phyloP scores from a whole-genome alignment of 345 rosid genomes.

The Dimocarpus longan region DNA sequence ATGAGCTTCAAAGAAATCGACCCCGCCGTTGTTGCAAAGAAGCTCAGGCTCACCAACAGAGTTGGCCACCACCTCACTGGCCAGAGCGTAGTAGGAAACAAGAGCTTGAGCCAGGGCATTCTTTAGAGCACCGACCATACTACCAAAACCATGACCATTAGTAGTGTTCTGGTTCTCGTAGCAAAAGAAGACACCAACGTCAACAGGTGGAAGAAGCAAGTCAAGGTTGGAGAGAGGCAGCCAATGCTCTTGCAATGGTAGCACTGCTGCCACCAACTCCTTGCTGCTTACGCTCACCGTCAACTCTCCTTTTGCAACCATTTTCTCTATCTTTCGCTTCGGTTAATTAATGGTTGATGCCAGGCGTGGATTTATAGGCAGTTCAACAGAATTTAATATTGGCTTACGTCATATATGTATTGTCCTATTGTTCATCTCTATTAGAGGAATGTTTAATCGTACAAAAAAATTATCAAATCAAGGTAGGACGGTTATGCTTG shows the following conservation, averaged over 20 bases:
- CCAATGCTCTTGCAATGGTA: constrained; percentile 79
- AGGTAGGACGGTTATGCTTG: no score
- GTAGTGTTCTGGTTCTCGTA: constrained; percentile 36
- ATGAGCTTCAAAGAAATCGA: constrained; percentile 63
- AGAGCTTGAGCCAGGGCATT: constrained; percentile 64
- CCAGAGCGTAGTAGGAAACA: constrained; percentile 68
- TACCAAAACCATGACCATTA: constrained; percentile 20
- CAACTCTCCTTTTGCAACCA: constrained; percentile 31
- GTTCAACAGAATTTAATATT: no score
- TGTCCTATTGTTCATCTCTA: no score
- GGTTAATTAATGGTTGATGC: no score
- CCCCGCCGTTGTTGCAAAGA: constrained; percentile 83
- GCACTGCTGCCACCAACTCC: constrained; percentile 64
- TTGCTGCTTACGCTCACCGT: constrained; percentile 41
- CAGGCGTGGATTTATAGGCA: no score
- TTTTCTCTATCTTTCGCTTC: not conserved
- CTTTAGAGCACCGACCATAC: constrained; percentile 47
- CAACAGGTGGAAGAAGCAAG: constrained; percentile 70
- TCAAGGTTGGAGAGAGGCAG: constrained; percentile 87
- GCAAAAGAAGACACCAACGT: constrained; percentile 69
- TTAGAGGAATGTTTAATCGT: no score
- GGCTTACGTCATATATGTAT: no score
- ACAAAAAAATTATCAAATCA: no score
- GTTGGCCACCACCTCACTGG: constrained; percentile 66
- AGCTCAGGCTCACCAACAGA: constrained; percentile 75